Percentiles rank a stretch among this genome's conserved stretches.
Evolutionary conservation across 306 rosid genomes (phyloP).

Genomic region (Vigna hirtella): DNA sequence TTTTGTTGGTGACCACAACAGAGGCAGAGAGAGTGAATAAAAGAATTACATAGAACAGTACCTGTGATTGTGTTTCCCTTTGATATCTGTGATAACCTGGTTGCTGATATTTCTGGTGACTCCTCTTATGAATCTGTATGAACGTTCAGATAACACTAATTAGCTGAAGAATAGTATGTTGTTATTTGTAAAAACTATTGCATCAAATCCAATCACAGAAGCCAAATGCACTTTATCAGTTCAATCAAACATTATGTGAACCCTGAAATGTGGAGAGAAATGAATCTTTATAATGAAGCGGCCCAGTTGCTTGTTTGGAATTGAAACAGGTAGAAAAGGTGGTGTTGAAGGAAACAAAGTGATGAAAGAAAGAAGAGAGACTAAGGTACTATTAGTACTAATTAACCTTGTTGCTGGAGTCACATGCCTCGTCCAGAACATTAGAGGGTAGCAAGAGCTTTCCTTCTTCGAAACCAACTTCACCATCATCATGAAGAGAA

Average conservation of each 20-base stretch:
- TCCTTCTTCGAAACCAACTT: conserved; percentile 67
- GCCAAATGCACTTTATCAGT: background rate
- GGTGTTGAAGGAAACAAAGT: background rate
- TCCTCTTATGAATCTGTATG: background rate
- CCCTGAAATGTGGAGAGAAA: background rate
- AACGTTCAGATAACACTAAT: background rate
- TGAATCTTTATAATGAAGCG: background rate
- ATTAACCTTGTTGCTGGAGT: conserved; percentile 47
- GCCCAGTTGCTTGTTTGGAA: background rate
- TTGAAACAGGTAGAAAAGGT: background rate
- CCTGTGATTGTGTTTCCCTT: conserved; percentile 28
- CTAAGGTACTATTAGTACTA: background rate
- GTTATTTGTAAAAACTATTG: no score
- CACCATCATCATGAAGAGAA: conserved; percentile 53
- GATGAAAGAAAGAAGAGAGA: background rate
- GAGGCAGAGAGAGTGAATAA: background rate
- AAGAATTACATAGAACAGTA: background rate
- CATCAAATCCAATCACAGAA: background rate
- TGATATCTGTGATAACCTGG: background rate
- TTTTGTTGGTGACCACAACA: background rate
- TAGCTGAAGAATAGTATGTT: background rate
- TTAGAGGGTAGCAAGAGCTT: conserved; percentile 66
- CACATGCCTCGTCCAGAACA: conserved; percentile 56
- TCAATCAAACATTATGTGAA: background rate
- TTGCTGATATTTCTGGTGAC: conserved; percentile 5